Base-by-base conservation (phyloP, 768 basidiomycete genomes). In the Leccinum longicurvipes region DNA sequence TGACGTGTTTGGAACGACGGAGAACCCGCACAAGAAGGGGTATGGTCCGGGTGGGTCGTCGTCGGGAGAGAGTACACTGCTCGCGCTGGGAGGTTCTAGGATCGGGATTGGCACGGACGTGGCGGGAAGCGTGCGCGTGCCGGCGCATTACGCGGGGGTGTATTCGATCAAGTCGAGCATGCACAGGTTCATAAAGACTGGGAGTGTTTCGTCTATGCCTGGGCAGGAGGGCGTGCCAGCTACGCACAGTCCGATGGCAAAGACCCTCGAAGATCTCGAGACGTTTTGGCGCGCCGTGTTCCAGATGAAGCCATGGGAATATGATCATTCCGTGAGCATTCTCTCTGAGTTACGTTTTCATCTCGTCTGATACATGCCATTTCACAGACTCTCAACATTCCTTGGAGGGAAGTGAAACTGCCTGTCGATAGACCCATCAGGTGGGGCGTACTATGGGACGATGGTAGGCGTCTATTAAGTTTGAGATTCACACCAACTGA, bases 21-120 rank as follows among this genome's bases (percentile, higher is more conserved):
- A 74, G 27, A 89, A 87, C 62, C 86, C 86, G 0, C 79, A 85
- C 67, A 83, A 83, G 50, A 63, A 63, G 17, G 76, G 74, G 0
- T 76, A 83, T 58, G 73, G 78, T 11, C 76, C 82, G 5, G 87
- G 87, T n/a, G 87, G 86, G 6, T 86, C 86, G 0, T 82, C 82
- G 0, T 84, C 87, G 2, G 87, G 87, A 6, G 87, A 88, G 66
- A 80, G 78, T 2, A 84, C 84, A 3, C 76, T 87, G 0, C 73
- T 88, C 17, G 84, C 86, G 0, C 72, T 79, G 51, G 81, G 82
- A 19, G 84, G 84, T 28, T 78, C 82, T 3, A 76, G 83, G 47
- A 74, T 85, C 21, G 85, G 86, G 1, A 73, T 87, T 44, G 87
- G 87, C 6, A 83, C 85, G 6, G 86, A 88, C 55, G 83, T 88